phyloP scores from a whole-genome alignment of 2,329 filamentous ascomycete genomes.

The Huntiella savannae region DNA sequence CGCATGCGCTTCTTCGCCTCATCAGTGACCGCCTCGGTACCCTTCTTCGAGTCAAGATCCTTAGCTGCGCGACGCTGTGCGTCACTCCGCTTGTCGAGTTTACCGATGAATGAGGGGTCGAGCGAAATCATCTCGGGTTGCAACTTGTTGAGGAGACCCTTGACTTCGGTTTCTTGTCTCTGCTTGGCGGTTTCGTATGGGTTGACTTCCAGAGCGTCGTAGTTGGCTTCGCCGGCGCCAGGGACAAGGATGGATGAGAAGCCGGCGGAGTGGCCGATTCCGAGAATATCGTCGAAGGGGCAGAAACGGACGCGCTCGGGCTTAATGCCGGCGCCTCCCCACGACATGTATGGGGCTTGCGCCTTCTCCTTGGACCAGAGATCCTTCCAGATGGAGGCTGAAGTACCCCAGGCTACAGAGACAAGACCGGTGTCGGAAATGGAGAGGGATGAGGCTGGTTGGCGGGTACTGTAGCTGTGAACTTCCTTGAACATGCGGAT shows the following conservation, averaged over 20 bases:
- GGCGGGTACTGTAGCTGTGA: slow-evolving; percentile 67
- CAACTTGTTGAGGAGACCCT: slow-evolving; percentile 77
- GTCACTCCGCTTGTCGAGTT: slow-evolving; percentile 62
- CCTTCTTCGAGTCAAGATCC: slow-evolving; percentile 54
- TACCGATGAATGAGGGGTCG: slow-evolving; percentile 80
- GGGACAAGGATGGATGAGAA: slow-evolving; percentile 84
- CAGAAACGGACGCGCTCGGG: slow-evolving; percentile 80
- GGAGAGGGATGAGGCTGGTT: slow-evolving; percentile 63
- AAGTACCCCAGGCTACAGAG: slow-evolving; percentile 79
- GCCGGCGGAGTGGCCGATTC: slow-evolving; percentile 64
- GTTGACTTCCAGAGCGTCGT: slow-evolving; percentile 81
- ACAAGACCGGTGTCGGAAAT: slow-evolving; percentile 81
- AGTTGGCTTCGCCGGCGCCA: slow-evolving; percentile 92
- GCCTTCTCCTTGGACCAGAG: slow-evolving; percentile 71
- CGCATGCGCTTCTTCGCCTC: slow-evolving; percentile 59
- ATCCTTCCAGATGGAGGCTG: slow-evolving; percentile 77
- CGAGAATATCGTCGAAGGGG: slow-evolving; percentile 83
- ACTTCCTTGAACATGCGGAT: slow-evolving; percentile 87
- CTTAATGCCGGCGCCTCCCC: slow-evolving; percentile 67
- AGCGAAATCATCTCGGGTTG: slow-evolving; percentile 94
- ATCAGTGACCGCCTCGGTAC: slow-evolving; percentile 29
- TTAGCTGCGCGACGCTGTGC: slow-evolving; percentile 58
- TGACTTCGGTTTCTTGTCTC: slow-evolving; percentile 81
- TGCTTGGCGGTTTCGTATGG: slow-evolving; percentile 89
- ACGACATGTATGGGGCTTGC: slow-evolving; percentile 77